Evolutionary conservation across 108 stramenopile species (phyloP).

Genomic region (Conticribra weissflogii): DNA sequence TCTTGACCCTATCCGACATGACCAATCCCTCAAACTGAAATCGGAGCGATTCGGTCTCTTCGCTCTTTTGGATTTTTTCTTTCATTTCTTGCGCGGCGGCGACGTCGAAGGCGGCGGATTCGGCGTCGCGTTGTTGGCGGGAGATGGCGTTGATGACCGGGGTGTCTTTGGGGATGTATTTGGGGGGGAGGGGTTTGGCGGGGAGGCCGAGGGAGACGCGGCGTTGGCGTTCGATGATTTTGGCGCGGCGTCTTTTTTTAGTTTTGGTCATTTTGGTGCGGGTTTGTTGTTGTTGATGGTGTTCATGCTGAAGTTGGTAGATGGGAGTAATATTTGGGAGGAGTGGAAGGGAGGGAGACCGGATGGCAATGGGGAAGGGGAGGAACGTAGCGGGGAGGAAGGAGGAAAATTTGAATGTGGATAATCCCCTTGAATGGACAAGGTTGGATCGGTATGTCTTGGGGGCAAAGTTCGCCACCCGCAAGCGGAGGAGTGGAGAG

Average conservation of each 20-base stretch:
- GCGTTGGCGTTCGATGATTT: slow-evolving; percentile 44
- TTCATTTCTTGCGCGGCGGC: slow-evolving; percentile 61
- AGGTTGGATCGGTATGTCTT: background rate
- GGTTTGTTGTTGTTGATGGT: slow-evolving; percentile 1
- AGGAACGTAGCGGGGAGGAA: background rate
- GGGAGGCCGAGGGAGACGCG: slow-evolving; percentile 41
- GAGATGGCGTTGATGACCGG: slow-evolving; percentile 77
- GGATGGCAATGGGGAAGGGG: slow-evolving; percentile 8
- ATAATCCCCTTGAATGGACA: background rate
- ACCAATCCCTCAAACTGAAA: slow-evolving; percentile 44
- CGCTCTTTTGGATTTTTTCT: slow-evolving; percentile 51
- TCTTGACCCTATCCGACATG: slow-evolving; percentile 77
- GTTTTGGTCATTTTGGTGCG: slow-evolving; percentile 43
- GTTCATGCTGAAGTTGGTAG: no score
- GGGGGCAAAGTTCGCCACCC: background rate
- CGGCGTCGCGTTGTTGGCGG: slow-evolving; percentile 59
- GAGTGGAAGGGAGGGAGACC: background rate
- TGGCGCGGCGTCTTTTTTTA: slow-evolving; percentile 37
- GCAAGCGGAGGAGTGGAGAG: background rate
- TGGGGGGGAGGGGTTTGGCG: slow-evolving; percentile 58
- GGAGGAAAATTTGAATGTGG: background rate
- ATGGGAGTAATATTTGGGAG: no score
- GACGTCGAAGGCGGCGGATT: slow-evolving; percentile 58
- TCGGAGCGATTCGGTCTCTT: slow-evolving; percentile 37
- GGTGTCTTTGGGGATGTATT: slow-evolving; percentile 66